Evolutionary conservation across 2,329 filamentous ascomycete species (phyloP).

Genomic region (Paecilomyces formosus): DNA sequence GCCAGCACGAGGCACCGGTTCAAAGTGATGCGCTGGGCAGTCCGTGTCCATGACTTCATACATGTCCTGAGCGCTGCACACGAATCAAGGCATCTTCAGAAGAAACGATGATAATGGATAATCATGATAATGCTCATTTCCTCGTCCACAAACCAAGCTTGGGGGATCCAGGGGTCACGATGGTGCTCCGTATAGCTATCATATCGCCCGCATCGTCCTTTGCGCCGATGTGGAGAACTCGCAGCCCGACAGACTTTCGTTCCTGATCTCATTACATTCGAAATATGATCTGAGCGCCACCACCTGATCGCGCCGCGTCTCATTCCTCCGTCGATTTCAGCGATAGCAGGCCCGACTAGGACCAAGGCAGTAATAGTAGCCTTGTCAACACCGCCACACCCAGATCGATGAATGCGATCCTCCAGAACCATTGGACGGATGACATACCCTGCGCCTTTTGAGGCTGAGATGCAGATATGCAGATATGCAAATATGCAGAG

Average conservation of each 20-base stretch:
- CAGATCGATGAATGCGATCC: neutral
- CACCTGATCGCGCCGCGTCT: neutral
- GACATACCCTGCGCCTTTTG: neutral
- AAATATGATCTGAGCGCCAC: neutral
- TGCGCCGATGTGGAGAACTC: neutral
- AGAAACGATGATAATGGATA: too few species aligned
- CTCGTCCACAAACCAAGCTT: too few species aligned
- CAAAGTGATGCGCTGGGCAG: neutral
- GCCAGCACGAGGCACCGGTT: neutral
- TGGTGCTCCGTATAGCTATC: neutral
- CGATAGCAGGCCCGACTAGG: neutral
- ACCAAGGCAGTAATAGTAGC: neutral
- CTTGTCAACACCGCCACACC: neutral
- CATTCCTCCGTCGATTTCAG: neutral
- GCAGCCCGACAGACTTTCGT: neutral
- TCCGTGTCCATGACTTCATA: neutral
- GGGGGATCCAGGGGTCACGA: neutral
- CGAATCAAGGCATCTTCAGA: too few species aligned
- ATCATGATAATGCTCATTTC: too few species aligned
- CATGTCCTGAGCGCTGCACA: neutral
- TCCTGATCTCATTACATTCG: neutral
- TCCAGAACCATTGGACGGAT: neutral
- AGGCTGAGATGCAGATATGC: neutral
- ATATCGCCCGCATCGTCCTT: neutral
- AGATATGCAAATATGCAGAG: too few species aligned